Conservation (phyloP, 129 eudicot species). For the Logfia minima region DNA sequence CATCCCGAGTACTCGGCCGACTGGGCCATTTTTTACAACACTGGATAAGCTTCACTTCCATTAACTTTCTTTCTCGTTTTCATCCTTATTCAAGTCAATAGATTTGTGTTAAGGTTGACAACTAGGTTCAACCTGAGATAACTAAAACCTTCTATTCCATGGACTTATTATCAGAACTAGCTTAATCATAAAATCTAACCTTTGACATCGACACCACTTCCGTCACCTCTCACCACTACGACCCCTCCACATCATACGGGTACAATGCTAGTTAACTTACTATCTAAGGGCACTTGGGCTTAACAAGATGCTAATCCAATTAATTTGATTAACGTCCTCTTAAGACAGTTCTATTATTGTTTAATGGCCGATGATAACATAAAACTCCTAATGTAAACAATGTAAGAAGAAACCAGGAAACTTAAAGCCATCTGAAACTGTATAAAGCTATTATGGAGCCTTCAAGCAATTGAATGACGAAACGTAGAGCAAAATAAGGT, state of each 20-base stretch:
- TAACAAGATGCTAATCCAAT: slow-evolving; percentile 15
- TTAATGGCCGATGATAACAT: slow-evolving; percentile 1
- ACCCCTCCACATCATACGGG: background rate
- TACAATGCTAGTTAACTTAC: background rate
- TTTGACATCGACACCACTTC: background rate
- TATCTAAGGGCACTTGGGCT: background rate
- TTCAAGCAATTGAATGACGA: slow-evolving; percentile 1
- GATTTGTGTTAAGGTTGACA: background rate
- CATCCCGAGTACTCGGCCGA: no score
- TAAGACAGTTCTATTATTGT: background rate
- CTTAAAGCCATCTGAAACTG: slow-evolving; percentile 6
- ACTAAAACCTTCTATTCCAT: background rate
- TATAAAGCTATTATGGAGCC: slow-evolving; percentile 6
- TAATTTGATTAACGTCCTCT: background rate
- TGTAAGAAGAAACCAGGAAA: slow-evolving; percentile 1
- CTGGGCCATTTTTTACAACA: no score
- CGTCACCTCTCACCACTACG: background rate
- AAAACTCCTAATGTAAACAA: background rate
- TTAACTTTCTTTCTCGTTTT: background rate
- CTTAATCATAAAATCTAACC: background rate
- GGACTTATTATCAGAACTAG: background rate
- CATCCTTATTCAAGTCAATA: background rate
- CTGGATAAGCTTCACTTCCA: background rate
- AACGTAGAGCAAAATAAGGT: slow-evolving; percentile 3
- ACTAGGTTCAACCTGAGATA: background rate